Conservation (phyloP, 2,329 filamentous ascomycete species). For the Microsporum audouinii region DNA sequence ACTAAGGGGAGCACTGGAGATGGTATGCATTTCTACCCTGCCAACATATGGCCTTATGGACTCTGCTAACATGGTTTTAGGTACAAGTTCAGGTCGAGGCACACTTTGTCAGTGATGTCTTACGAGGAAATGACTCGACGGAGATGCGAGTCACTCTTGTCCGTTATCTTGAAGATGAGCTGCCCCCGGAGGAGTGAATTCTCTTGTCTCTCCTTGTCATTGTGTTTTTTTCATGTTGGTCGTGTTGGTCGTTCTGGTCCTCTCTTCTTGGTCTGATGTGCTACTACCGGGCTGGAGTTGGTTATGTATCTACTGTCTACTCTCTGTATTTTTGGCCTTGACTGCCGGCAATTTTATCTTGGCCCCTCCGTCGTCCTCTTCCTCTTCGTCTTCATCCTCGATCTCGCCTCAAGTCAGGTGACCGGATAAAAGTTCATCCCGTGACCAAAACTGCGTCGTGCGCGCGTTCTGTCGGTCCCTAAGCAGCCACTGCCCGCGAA, state of each 20-base stretch:
- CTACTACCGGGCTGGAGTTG: neutral
- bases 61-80: conserved; percentile 27
- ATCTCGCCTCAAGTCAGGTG: neutral
- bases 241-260: neutral
- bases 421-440: conserved; percentile 6
- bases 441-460: conserved; percentile 11
- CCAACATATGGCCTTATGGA: neutral
- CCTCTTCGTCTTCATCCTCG: neutral
- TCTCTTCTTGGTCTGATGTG: neutral
- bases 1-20: conserved; percentile 79
- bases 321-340: neutral
- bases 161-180: conserved; percentile 92
- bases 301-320: neutral
- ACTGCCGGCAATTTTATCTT: neutral
- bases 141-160: conserved; percentile 92
- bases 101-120: conserved; percentile 86
- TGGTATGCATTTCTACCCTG: conserved; percentile 48
- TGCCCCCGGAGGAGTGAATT: conserved; percentile 63
- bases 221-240: neutral
- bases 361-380: neutral
- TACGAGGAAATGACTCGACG: conserved; percentile 88
- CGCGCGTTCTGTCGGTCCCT: conserved; percentile 11
- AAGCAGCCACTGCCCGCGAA: conserved; percentile 9
- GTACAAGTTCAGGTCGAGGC: conserved; percentile 97
- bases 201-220: neutral